Evolutionary conservation across 192 early-diverging fungal genomes (phyloP), one percentile per base, ranked within the genome.

Genomic region (Mortierella antarctica): DNA sequence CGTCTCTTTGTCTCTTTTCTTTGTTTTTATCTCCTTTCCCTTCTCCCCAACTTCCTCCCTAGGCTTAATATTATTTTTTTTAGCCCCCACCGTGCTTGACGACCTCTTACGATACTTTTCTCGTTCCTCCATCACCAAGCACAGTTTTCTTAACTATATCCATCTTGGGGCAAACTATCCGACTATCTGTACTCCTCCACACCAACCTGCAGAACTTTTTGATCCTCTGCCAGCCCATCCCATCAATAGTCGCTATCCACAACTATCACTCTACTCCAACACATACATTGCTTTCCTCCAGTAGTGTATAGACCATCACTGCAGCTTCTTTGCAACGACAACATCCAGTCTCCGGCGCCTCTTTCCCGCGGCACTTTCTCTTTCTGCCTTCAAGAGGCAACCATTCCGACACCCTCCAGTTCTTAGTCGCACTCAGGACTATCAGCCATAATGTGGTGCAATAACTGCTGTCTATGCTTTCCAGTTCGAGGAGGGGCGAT

Each of bases 391-490:
- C 40, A 18, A 61, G 18, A 42, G 14, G 41, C 14, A 42, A 31
- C 17, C 60, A 23, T 17, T 8, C 61, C 44, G 47, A 48, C 59
- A 62, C 23, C 17, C 59, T n/a, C 8, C 59, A 2, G 0, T 42
- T 15, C 23, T 0, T 45, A 23, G 20, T 45, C 44, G 20, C 13
- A 44, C 15, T n/a, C 8, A 49, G 50, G 17, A 40, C 20, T n/a
- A 57, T 31, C 12, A 20, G 42, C 17, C 39, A 69, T 15, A 65
- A 80, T 80, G 76, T 80, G 76, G 69, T 80, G 69, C 76, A 80
- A 80, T 47, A 80, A 80, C 58, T 80, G 76, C 23, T 80, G 76
- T 57, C 65, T 80, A n/a, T 71, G 69, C n/a, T 71, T 80, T n/a
- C 76, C 76, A 17, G 69, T 80, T 41, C 76, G 69, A 21, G 76